These are phyloP conservation scores for Teunomyces aglyptinius DNA, from an alignment of 805 yeast species.

Conservation along the genomic window DNA sequence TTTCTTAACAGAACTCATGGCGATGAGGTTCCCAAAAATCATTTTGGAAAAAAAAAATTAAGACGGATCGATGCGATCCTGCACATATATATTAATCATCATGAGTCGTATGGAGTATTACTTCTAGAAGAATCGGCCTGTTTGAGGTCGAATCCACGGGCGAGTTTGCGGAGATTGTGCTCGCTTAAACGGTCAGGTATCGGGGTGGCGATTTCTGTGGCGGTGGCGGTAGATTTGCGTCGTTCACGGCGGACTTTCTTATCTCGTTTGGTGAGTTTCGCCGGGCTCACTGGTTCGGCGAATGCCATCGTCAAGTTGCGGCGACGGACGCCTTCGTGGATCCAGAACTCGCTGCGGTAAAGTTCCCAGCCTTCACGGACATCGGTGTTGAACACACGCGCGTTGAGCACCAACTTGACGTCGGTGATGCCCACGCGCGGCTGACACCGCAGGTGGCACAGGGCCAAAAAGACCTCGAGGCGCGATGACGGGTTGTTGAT, in stretches of 20 bases:
- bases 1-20: slow-evolving; percentile 28
- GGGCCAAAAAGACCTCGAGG: slow-evolving; percentile 38
- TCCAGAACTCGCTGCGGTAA: slow-evolving; percentile 92
- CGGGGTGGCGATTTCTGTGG: slow-evolving; percentile 3
- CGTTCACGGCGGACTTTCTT: neutral
- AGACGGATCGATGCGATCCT: neutral
- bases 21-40: neutral
- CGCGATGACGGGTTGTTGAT: slow-evolving; percentile 28
- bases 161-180: slow-evolving; percentile 16
- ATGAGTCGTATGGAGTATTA: slow-evolving; percentile 1
- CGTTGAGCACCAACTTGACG: slow-evolving; percentile 76
- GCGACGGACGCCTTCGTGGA: slow-evolving; percentile 71
- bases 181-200: slow-evolving; percentile 17
- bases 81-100: neutral
- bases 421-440: slow-evolving; percentile 69
- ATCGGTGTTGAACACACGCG: slow-evolving; percentile 78
- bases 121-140: neutral
- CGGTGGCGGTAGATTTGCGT: neutral
- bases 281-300: slow-evolving; percentile 11
- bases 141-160: slow-evolving; percentile 4
- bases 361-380: slow-evolving; percentile 93
- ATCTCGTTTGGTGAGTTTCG: slow-evolving; percentile 20
- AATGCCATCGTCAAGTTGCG: slow-evolving; percentile 36
- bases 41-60: neutral
- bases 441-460: slow-evolving; percentile 47